Evolutionary conservation across 2,329 filamentous ascomycete species (phyloP), one percentile per base, ranked within the genome.

Genomic region (Penicillium sclerotigenum): DNA sequence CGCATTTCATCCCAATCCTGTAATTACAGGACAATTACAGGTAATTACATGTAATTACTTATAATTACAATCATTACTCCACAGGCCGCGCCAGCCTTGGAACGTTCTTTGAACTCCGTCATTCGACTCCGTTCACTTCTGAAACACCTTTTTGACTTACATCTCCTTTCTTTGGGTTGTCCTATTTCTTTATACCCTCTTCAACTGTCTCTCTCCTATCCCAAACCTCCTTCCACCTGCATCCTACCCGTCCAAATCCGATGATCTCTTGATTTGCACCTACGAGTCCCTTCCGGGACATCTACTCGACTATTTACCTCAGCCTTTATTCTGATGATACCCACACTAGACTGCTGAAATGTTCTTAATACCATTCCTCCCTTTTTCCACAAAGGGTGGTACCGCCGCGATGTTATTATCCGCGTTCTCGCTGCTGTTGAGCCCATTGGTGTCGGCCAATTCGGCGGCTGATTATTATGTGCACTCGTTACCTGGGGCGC

Each of bases 381-480:
- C 63, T 53, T 43, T 41, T 14, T 52, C 59, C 14, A 46, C 42
- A 56, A 58, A 52, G 48, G 57, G 57, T 14, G 43, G 57, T 40
- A 48, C 54, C 50, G 42, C 56, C 29, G 40, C 55, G 50, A 54
- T 68, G 37, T 59, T 67, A 28, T 62, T 64, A 51, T 71, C 64
- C 61, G 49, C 61, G 2, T 50, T 71, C 26, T 68, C 62, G 28
- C 48, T 72, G n/a, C 54, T 69, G 20, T 54, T 68, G 38, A 69
- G 58, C 42, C 63, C 68, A 6, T 51, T 62, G 33, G 64, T 61
- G 4, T 59, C 60, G 14, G 70, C 72, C 18, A 85, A 84, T 71
- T 81, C 82, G 2, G 87, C 90, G 45, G 90, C 87, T 31, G 92
- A 99, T 73, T 99, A 97, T 75, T 97, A 88, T 77, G 88, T 99